Base-by-base conservation (phyloP, 441 rosid species). In the Croton laevigatus region DNA sequence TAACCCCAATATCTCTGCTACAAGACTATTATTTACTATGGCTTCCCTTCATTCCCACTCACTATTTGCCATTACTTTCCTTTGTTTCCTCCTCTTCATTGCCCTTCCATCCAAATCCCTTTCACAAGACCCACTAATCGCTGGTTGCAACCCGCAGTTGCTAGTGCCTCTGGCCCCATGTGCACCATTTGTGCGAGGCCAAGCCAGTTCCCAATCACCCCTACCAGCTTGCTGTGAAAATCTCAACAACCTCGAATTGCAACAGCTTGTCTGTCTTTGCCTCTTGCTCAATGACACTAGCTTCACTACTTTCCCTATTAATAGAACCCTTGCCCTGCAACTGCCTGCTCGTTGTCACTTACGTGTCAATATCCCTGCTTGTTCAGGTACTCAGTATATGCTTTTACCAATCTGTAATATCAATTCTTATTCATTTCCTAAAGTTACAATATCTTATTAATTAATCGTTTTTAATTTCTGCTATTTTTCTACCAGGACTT, bases 181-280 rank as follows among this genome's bases (percentile, higher is more conserved):
- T 70, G 87, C 87, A n/a, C 89, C 97, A 6, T 94, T 79, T 57
- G 94, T 89, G 64, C 96, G 87, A 72, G 96, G 96, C 73, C 59
- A 69, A 0, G 78, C 75, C 32, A 27, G 1, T 27, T 27, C 32
- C 69, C 89, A 23, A 53, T 78, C 78, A 5, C 97, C 97, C 0
- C 70, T 81, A 17, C 79, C 80, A 68, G 64, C 85, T 5, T 94
- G 98, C 82, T 89, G 98, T 46, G 70, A 85, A 80, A 81, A 80
- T 74, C 92, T 94, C 77, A 73, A 68, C 69, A 88, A 77, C n/a
- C 80, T 94, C 69, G 86, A 81, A 72, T 59, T 17, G 69, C 83
- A 83, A 61, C 79, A 84, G 58, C 91, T 94, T 4, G 75, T 51
- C 2, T 94, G 98, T 75, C 82, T 90, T 45, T 91, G 98, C 79